These are phyloP conservation scores for Tricholoma hemisulphureum DNA, from an alignment of 768 basidiomycete genomes.

Conservation along the genomic window DNA sequence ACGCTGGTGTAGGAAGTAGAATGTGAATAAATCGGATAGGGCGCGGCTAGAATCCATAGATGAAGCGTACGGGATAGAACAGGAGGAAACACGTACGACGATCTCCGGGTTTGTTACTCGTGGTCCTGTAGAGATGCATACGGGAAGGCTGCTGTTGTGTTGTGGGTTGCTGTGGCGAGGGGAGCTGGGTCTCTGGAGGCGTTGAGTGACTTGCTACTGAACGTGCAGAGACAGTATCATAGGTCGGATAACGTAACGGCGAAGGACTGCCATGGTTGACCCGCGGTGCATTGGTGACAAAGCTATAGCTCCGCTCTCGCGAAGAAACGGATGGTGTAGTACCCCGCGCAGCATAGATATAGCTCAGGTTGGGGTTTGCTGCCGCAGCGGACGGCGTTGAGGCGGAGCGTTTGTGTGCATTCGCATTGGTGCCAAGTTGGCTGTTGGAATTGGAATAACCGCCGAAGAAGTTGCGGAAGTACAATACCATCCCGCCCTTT, in stretches of 20 bases:
- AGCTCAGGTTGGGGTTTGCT: conserved; percentile 30
- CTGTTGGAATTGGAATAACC: conserved; percentile 16
- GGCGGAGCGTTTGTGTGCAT: conserved; percentile 42
- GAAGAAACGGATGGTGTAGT: conserved; percentile 38
- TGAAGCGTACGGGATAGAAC: conserved; percentile 6
- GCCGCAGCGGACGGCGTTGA: conserved; percentile 34
- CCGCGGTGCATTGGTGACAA: conserved; percentile 35
- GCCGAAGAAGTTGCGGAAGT: conserved; percentile 39
- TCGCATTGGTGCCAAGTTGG: conserved; percentile 30
- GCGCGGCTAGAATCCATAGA: conserved; percentile 15
- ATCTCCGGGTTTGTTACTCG: conserved; percentile 44
- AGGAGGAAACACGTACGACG: conserved; percentile 36
- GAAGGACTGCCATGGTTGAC: conserved; percentile 33
- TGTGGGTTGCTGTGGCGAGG: conserved; percentile 21
- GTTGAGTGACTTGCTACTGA: conserved; percentile 23
- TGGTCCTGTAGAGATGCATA: conserved; percentile 38
- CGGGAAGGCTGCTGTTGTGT: conserved; percentile 21
- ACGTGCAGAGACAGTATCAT: conserved; percentile 25
- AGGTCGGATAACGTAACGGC: conserved; percentile 40
- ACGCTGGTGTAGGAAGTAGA: conserved; percentile 38
- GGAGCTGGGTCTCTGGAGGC: no score
- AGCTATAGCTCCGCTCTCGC: conserved; percentile 38
- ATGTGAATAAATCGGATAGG: conserved; percentile 24
- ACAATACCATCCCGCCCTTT: conserved; percentile 43
- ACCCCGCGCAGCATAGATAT: conserved; percentile 39